These are phyloP conservation scores for Trichoderma sp. DNA, from an alignment of 2,329 filamentous ascomycete genomes.

Conservation along the genomic window DNA sequence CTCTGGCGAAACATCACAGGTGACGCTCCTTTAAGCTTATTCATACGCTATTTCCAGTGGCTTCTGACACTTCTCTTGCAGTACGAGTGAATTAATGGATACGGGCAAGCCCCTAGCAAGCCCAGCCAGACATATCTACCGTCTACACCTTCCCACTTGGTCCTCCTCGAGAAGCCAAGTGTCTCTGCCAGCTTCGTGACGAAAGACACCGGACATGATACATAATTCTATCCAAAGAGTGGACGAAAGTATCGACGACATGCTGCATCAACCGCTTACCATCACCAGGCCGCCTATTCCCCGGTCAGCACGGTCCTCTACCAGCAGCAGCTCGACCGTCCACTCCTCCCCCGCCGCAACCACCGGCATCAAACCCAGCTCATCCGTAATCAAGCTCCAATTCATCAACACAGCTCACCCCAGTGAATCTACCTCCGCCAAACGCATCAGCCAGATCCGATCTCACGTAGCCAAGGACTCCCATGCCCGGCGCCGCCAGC, in stretches of 20 bases:
- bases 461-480: constrained; percentile 16
- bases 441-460: constrained; percentile 19
- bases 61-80: background rate
- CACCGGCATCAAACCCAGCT: background rate
- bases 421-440: background rate
- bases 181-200: background rate
- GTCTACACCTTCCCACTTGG: background rate
- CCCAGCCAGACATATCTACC: background rate
- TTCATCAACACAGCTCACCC: constrained; percentile 17
- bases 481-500: constrained; percentile 16
- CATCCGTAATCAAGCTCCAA: background rate
- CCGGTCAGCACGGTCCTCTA: background rate
- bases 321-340: background rate
- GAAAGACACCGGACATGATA: background rate
- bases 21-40: background rate
- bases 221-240: background rate
- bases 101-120: background rate
- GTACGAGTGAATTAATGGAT: background rate
- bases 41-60: background rate
- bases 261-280: background rate
- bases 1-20: background rate
- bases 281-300: background rate
- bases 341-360: background rate
- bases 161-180: background rate
- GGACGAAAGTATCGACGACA: background rate